Percentiles rank a stretch among this genome's conserved stretches.
These are phyloP conservation scores for Diplosphaera chodatii DNA, from an alignment of 139 green algal genomes.

Conservation along the genomic window DNA sequence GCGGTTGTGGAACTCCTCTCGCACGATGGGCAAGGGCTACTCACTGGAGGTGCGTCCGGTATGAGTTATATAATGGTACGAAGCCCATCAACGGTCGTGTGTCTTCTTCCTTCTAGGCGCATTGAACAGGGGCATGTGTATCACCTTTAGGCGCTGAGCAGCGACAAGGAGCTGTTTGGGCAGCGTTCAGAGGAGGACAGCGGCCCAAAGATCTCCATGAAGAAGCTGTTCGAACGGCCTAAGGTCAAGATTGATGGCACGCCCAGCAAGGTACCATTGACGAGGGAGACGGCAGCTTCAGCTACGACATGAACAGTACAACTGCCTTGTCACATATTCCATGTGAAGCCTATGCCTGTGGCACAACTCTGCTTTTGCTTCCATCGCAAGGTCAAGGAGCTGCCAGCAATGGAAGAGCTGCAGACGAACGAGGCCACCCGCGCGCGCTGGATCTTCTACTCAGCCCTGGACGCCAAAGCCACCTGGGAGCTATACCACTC, in stretches of 20 bases:
- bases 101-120: not conserved
- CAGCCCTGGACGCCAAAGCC: slow-evolving; percentile 80
- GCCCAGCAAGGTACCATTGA: slow-evolving; percentile 44
- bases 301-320: slow-evolving; percentile 13
- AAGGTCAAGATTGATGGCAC: slow-evolving; percentile 76
- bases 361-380: too few species aligned
- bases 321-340: too few species aligned
- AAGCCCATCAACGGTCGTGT: too few species aligned
- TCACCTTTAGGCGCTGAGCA: slow-evolving; percentile 2
- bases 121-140: not conserved
- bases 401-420: slow-evolving; percentile 64
- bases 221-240: slow-evolving; percentile 74
- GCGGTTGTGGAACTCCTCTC: slow-evolving; percentile 77
- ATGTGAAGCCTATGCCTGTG: too few species aligned
- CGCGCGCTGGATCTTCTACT: slow-evolving; percentile 85
- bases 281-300: too few species aligned
- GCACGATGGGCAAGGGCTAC: slow-evolving; percentile 61
- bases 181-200: not conserved
- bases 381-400: slow-evolving; percentile 32
- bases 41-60: slow-evolving; percentile 43
- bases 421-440: slow-evolving; percentile 49
- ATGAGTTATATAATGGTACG: not conserved
- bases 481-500: slow-evolving; percentile 74
- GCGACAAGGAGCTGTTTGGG: slow-evolving; percentile 35
- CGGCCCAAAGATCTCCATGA: slow-evolving; percentile 77